Conservation (phyloP, 2,329 filamentous ascomycete species). For the Penicillium sp. region DNA sequence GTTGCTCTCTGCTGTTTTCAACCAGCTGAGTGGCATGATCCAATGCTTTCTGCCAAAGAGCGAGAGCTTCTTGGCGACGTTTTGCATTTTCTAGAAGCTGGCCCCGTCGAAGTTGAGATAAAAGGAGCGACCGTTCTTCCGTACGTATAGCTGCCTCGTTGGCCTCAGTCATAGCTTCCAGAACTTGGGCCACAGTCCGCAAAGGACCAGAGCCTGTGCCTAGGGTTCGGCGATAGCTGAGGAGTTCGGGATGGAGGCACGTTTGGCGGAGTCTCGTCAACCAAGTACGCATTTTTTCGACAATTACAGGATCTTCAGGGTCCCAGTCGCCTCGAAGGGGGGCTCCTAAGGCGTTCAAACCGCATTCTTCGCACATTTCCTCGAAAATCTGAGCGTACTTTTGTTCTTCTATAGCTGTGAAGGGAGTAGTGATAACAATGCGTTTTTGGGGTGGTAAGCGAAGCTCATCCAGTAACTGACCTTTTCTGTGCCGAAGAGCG, state of each 20-base stretch:
- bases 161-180: conserved; percentile 89
- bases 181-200: conserved; percentile 79
- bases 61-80: conserved; percentile 65
- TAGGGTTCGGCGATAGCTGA: conserved; percentile 63
- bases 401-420: conserved; percentile 87
- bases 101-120: conserved; percentile 65
- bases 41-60: conserved; percentile 65
- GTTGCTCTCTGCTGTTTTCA: conserved; percentile 62
- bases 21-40: conserved; percentile 53
- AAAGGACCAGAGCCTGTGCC: conserved; percentile 66
- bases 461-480: conserved; percentile 74
- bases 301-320: conserved; percentile 54
- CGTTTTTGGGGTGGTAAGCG: conserved; percentile 78
- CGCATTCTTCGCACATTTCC: conserved; percentile 70
- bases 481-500: conserved; percentile 82
- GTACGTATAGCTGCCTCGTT: conserved; percentile 66
- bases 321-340: conserved; percentile 65
- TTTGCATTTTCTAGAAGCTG: conserved; percentile 78
- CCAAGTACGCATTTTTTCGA: conserved; percentile 77
- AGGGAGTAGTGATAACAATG: conserved; percentile 83
- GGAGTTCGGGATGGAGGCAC: conserved; percentile 82
- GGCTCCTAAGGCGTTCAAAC: conserved; percentile 63
- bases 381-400: conserved; percentile 76
- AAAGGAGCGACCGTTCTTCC: conserved; percentile 67
- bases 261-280: conserved; percentile 76